phyloP scores from a whole-genome alignment of 345 rosid genomes.

The Cardamine chenopodiifolia region DNA sequence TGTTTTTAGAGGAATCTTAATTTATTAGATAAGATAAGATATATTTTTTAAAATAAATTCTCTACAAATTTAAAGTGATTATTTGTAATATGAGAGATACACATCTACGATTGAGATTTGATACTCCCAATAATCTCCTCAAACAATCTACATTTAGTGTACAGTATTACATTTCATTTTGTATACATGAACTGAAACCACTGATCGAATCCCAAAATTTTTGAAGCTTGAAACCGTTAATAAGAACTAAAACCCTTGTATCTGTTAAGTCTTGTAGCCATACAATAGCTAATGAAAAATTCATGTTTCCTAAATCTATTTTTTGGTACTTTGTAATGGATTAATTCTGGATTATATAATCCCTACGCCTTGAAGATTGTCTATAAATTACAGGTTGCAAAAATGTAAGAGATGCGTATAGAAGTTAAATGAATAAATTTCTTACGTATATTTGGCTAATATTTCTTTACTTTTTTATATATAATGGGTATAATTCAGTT shows the following conservation, averaged over 20 bases:
- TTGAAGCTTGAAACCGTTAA: slow-evolving; percentile 49
- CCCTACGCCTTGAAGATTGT: slow-evolving; percentile 11
- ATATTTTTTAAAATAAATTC: too few species aligned
- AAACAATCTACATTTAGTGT: too few species aligned
- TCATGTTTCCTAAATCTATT: not conserved
- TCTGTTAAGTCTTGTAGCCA: slow-evolving; percentile 23
- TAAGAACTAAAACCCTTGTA: slow-evolving; percentile 45
- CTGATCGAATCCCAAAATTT: slow-evolving; percentile 60
- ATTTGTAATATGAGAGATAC: too few species aligned
- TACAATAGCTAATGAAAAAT: not conserved
- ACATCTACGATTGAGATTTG: too few species aligned
- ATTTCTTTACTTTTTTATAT: too few species aligned
- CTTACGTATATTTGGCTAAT: too few species aligned
- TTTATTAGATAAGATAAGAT: too few species aligned
- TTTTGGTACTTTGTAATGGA: not conserved
- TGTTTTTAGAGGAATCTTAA: too few species aligned
- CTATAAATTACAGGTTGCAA: slow-evolving; percentile 5
- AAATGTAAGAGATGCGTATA: slow-evolving; percentile 22
- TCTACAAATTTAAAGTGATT: too few species aligned
- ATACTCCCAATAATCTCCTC: too few species aligned
- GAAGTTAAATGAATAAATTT: not conserved
- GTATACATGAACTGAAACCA: slow-evolving; percentile 46
- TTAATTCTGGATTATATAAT: not conserved
- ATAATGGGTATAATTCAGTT: too few species aligned
- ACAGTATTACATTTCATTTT: too few species aligned